phyloP scores from a whole-genome alignment of 257 asterid species.

The Datura wrightii region DNA sequence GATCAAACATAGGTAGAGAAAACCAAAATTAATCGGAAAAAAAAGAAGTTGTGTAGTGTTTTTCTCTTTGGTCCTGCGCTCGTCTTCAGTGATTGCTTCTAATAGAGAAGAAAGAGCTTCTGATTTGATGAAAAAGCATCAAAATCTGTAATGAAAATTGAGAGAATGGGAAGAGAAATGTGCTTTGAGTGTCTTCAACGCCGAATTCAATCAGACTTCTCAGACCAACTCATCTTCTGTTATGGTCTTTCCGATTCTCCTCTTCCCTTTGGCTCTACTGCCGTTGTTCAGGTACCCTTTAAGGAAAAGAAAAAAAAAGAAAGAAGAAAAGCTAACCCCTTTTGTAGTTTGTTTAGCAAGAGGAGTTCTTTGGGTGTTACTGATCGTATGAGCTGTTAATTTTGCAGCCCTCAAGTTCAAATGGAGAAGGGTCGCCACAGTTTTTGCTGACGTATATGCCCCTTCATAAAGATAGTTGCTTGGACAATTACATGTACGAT shows the following conservation, averaged over 20 bases:
- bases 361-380: not conserved
- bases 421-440: conserved; percentile 55
- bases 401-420: conserved; percentile 56
- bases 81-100: not conserved
- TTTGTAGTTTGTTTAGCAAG: not conserved
- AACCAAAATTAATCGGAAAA: too few relatives aligned
- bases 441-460: conserved; percentile 64
- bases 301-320: not conserved
- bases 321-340: not conserved
- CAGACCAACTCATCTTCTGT: conserved; percentile 56
- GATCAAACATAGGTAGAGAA: not conserved
- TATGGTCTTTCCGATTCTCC: conserved; percentile 70
- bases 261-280: conserved; percentile 76
- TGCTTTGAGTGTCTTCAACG: conserved; percentile 86
- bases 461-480: conserved; percentile 56
- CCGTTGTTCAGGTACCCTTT: conserved; percentile 69
- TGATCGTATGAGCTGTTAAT: conserved; percentile 12
- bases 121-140: not conserved
- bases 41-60: not conserved
- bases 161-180: conserved; percentile 46
- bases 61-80: not conserved
- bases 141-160: not conserved
- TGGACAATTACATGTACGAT: conserved; percentile 78
- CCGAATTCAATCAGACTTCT: conserved; percentile 69
- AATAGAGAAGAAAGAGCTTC: not conserved